These are phyloP conservation scores for Yamadazyma diddensiae DNA, from an alignment of 1,139 yeast species.

Conservation along the genomic window DNA sequence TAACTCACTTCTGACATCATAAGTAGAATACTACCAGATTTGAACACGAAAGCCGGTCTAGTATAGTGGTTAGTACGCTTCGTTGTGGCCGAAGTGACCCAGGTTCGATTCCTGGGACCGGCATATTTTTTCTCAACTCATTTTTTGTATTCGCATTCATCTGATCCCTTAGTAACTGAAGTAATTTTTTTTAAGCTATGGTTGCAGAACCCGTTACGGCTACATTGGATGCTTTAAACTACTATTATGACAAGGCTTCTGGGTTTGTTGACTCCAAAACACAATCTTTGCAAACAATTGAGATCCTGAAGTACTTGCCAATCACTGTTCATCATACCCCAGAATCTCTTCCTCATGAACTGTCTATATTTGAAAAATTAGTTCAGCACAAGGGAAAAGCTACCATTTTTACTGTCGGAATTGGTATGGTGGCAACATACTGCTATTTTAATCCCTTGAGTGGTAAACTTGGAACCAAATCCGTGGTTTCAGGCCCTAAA, in stretches of 20 bases:
- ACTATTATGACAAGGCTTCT: constrained; percentile 23
- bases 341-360: constrained; percentile 1
- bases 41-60: constrained; percentile 26
- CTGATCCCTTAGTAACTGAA: too few species aligned
- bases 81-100: constrained; percentile 58
- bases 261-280: constrained; percentile 18
- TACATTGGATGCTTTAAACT: constrained; percentile 29
- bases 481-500: constrained; percentile 1
- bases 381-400: constrained; percentile 15
- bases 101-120: constrained; percentile 59
- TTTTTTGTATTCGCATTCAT: constrained; percentile 13
- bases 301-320: constrained; percentile 8
- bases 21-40: too few species aligned
- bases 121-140: constrained; percentile 26
- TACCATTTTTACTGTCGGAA: constrained; percentile 26
- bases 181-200: constrained; percentile 22
- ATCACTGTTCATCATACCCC: constrained; percentile 5
- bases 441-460: not conserved
- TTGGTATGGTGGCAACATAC: constrained; percentile 27
- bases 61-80: constrained; percentile 55
- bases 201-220: constrained; percentile 49
- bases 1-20: too few species aligned
- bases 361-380: constrained; percentile 11
- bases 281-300: constrained; percentile 8
- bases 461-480: not conserved